Base-by-base conservation (phyloP, 495 filamentous ascomycete species). In the Lophiostoma macrostomum region DNA sequence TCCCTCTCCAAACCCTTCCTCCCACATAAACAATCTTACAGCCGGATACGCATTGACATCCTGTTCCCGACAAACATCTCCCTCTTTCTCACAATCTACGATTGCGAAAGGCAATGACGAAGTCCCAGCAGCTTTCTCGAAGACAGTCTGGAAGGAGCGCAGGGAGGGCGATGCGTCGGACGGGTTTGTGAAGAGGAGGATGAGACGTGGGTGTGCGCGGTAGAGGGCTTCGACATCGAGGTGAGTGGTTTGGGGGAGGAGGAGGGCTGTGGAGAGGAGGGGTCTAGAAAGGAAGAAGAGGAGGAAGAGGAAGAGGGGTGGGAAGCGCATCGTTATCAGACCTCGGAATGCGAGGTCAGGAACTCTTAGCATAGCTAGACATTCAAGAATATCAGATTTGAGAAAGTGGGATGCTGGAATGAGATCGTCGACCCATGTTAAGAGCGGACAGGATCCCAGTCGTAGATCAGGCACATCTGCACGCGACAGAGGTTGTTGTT, bases 1-100 rank as follows among this genome's bases (percentile, higher is more conserved):
- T n/a, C n/a, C n/a, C n/a, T n/a, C n/a, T n/a, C n/a, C n/a, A n/a
- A n/a, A n/a, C n/a, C n/a, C n/a, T n/a, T n/a, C n/a, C n/a, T n/a
- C n/a, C n/a, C n/a, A n/a, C n/a, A 0, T 40, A 13, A 73, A 75
- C n/a, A 76, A 65, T 8, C 74, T 70, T 22, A 79, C 65, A 8
- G 76, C 64, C 5, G 76, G 76, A 55, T 73, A 77, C 11, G 74
- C 75, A 3, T 67, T 63, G 19, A 79, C 58, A 13, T 59, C 60
- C 42, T 67, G 63, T 42, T 71, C 62, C 35, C 56, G 32, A 49
- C 75, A 78, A 20, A 76, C 44, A 10, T 64, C 63, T n/a, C 52
- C 11, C 16, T 65, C 59, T 12, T 64, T 44, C n/a, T 65, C 56
- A 56, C 75, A 78, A 55, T 78, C 70, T 4, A 61, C 23, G 1